phyloP scores from a whole-genome alignment of 805 yeast genomes.

The Grigorovia transvaalensis region DNA sequence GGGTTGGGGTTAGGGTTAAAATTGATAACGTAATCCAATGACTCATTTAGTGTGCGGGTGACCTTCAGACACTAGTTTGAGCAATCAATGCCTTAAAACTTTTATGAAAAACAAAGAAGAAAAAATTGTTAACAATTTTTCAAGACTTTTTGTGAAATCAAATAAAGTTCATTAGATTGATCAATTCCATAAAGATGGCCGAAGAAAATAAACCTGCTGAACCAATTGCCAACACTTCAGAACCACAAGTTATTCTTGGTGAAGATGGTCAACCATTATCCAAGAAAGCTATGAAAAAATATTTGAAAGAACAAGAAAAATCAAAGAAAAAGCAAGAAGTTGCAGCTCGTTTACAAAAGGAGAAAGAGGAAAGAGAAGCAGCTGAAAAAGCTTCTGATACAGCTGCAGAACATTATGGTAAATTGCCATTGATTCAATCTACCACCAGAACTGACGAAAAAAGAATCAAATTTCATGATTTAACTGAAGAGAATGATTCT shows the following conservation, averaged over 20 bases:
- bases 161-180: too few species aligned
- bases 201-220: conserved; percentile 6
- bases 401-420: conserved; percentile 83
- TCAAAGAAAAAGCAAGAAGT: conserved; percentile 86
- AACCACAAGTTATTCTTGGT: conserved; percentile 34
- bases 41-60: not conserved
- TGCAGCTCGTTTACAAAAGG: conserved; percentile 78
- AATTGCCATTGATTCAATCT: conserved; percentile 78
- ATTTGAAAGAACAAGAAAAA: conserved; percentile 87
- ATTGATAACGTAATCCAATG: not conserved
- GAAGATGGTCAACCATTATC: conserved; percentile 85
- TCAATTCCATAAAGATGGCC: conserved; percentile 5
- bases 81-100: too few species aligned
- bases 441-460: conserved; percentile 50
- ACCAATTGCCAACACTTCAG: conserved; percentile 3
- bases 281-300: conserved; percentile 89
- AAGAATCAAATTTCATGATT: conserved; percentile 48
- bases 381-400: conserved; percentile 75
- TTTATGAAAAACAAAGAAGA: not conserved
- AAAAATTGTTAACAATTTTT: too few species aligned
- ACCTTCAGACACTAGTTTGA: not conserved
- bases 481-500: conserved; percentile 38
- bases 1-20: too few species aligned
- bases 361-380: conserved; percentile 63
- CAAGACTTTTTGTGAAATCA: too few species aligned